phyloP scores from a whole-genome alignment of 2,329 filamentous ascomycete species.

The Madurella mycetomatis region DNA sequence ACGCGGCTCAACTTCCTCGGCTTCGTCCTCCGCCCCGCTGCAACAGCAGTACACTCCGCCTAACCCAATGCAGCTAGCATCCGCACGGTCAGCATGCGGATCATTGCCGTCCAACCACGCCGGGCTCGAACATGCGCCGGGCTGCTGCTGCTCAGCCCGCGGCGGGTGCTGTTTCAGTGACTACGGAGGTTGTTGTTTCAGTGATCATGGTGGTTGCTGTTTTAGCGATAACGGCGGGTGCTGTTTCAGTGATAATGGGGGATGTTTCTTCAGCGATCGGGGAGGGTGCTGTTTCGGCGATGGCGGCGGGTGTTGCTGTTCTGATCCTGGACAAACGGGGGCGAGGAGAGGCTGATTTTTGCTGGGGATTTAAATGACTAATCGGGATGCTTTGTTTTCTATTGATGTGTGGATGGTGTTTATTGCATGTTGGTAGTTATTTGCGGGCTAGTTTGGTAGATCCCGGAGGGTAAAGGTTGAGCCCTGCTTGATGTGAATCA shows the following conservation, averaged over 20 bases:
- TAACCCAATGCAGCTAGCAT: neutral
- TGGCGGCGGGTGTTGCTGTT: neutral
- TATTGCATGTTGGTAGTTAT: no score
- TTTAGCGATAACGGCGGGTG: conserved; percentile 17
- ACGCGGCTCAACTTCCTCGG: neutral
- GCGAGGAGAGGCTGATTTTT: no score
- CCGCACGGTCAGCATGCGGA: neutral
- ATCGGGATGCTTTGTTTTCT: no score
- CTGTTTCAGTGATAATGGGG: conserved; percentile 16
- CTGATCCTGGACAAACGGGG: no score
- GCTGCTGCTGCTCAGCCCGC: conserved; percentile 9
- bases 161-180: conserved; percentile 21
- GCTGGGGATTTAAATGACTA: no score
- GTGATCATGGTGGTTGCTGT: conserved; percentile 16
- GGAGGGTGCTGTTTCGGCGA: conserved; percentile 15
- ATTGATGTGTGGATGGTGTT: no score
- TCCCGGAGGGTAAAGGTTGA: no score
- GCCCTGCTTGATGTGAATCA: no score
- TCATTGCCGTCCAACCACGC: neutral
- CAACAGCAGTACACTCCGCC: neutral
- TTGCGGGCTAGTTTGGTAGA: no score
- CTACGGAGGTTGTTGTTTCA: conserved; percentile 21
- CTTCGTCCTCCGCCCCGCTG: neutral
- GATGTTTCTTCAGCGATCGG: conserved; percentile 12
- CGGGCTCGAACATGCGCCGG: neutral